Evolutionary conservation across 2,329 filamentous ascomycete genomes (phyloP).

Genomic region (Ceratocystis cubensis): DNA sequence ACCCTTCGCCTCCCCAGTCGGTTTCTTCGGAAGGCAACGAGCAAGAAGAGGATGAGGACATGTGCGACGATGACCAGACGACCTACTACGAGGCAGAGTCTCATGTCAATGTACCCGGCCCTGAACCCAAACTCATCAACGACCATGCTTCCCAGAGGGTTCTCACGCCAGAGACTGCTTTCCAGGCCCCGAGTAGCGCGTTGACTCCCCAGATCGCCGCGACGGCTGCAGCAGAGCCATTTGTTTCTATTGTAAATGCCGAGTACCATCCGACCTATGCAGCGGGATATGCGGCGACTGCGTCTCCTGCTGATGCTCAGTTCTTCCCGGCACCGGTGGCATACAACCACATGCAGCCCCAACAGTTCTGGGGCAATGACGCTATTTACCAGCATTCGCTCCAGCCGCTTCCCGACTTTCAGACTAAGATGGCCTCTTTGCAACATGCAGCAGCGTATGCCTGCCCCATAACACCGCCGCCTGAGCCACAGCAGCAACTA

Average conservation of each 20-base stretch:
- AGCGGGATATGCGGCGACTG: neutral
- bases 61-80: neutral
- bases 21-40: neutral
- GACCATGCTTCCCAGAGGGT: neutral
- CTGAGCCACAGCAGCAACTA: constrained; percentile 7
- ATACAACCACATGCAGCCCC: neutral
- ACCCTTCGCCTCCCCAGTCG: constrained; percentile 28
- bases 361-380: neutral
- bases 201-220: constrained; percentile 28
- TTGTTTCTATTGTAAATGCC: constrained; percentile 14
- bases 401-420: neutral
- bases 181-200: neutral
- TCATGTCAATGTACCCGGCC: neutral
- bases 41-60: neutral
- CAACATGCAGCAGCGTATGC: neutral
- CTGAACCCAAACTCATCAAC: neutral
- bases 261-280: constrained; percentile 10
- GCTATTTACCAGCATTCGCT: neutral
- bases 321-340: neutral
- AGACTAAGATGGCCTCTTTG: neutral
- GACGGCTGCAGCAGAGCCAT: neutral
- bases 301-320: neutral
- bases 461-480: neutral
- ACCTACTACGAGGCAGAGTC: neutral
- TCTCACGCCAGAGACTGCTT: neutral